Conservation (phyloP, 345 rosid species). For the Arabis hirsuta region DNA sequence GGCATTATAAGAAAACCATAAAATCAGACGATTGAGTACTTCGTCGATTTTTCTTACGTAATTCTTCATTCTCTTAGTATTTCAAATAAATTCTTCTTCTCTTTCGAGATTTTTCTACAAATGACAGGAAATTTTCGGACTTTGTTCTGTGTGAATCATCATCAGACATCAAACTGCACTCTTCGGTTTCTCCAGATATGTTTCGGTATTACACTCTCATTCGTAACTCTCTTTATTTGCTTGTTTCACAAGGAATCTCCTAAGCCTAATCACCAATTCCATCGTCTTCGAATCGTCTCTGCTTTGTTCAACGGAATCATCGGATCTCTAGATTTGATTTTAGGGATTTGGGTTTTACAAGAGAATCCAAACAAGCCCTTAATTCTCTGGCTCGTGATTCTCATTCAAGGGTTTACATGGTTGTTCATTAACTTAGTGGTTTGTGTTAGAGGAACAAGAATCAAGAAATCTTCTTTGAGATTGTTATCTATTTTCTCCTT, state of each 20-base stretch:
- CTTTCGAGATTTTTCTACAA: too few relatives aligned
- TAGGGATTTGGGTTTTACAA: conserved; percentile 64
- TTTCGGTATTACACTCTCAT: conserved; percentile 56
- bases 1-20: too few relatives aligned
- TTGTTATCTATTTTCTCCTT: conserved; percentile 57
- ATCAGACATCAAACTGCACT: conserved; percentile 58
- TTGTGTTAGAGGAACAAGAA: conserved; percentile 49
- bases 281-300: conserved; percentile 51
- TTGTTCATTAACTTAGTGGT: conserved; percentile 53
- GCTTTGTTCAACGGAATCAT: conserved; percentile 60
- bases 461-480: conserved; percentile 48
- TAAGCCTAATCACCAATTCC: conserved; percentile 34
- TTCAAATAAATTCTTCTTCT: too few relatives aligned
- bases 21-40: too few relatives aligned
- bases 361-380: conserved; percentile 61
- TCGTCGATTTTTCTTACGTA: too few relatives aligned
- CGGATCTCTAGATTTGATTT: conserved; percentile 60
- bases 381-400: conserved; percentile 51
- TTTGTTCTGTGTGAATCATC: conserved; percentile 60
- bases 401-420: conserved; percentile 78
- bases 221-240: conserved; percentile 49
- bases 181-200: conserved; percentile 56
- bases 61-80: too few relatives aligned
- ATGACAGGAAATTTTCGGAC: conserved; percentile 57
- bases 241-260: conserved; percentile 51